Evolutionary conservation across 345 rosid species (phyloP).

Genomic region (Draba incana): DNA sequence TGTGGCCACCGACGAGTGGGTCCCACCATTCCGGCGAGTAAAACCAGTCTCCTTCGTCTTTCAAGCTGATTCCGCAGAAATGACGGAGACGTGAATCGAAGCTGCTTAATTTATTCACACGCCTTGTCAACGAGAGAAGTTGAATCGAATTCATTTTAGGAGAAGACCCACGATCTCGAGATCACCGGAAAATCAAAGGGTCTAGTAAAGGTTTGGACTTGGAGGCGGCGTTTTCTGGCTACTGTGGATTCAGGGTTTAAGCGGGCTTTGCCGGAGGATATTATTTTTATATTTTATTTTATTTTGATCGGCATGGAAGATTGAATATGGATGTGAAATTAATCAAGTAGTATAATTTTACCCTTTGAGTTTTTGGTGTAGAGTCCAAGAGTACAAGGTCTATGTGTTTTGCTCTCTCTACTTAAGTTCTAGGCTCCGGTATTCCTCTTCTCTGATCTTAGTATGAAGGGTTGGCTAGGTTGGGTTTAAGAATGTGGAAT

Average conservation of each 20-base stretch:
- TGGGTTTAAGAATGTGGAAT: too few species aligned
- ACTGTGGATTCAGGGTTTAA: not conserved
- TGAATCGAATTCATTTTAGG: conserved; percentile 23
- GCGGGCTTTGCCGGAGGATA: too few species aligned
- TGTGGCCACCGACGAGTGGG: conserved; percentile 46
- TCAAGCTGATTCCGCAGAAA: conserved; percentile 47
- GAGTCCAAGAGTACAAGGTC: too few species aligned
- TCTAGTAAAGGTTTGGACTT: conserved; percentile 2
- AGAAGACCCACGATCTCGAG: not conserved
- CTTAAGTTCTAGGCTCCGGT: too few species aligned
- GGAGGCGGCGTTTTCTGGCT: conserved; percentile 46
- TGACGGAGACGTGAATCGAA: conserved; percentile 45
- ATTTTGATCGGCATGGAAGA: too few species aligned
- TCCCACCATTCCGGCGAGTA: conserved; percentile 94
- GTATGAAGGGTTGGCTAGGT: too few species aligned
- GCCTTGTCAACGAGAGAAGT: conserved; percentile 18
- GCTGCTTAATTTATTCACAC: conserved; percentile 16
- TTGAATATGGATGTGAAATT: too few species aligned
- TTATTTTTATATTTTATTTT: too few species aligned
- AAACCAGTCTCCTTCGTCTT: conserved; percentile 90
- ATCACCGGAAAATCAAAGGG: conserved; percentile 14
- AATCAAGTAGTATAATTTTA: too few species aligned
- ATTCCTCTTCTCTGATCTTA: too few species aligned
- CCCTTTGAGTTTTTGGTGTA: too few species aligned
- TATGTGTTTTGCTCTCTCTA: too few species aligned